A percentile compares a stretch with the other conserved stretches of the same genome.
Conservation (phyloP, 2,329 filamentous ascomycete genomes). For the Paraconiothyrium sp. region DNA sequence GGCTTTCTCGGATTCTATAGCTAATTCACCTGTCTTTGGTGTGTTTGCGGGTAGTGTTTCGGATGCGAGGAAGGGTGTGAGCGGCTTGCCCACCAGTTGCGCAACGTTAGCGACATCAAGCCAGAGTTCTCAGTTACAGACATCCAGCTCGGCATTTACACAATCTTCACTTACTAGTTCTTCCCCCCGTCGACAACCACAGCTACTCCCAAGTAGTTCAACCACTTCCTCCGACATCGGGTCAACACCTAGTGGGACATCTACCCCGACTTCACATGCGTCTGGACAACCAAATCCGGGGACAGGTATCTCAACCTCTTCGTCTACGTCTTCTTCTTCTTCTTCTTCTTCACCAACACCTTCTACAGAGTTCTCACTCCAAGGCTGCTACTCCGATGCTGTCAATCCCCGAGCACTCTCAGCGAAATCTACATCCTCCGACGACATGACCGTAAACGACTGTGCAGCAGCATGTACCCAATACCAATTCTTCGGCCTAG, state of each 20-base stretch:
- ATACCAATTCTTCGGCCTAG: conserved; percentile 35
- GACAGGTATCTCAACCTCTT: conserved; percentile 1
- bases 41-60: conserved; percentile 30
- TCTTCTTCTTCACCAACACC: conserved; percentile 1
- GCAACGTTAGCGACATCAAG: conserved; percentile 22
- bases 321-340: conserved; percentile 19
- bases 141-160: conserved; percentile 4
- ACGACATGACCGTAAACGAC: conserved; percentile 32
- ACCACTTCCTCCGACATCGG: not conserved
- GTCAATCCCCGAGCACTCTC: conserved; percentile 26
- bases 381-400: conserved; percentile 37
- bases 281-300: not conserved
- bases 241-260: not conserved
- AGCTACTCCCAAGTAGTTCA: not conserved
- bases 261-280: not conserved
- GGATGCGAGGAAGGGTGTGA: conserved; percentile 32
- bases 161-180: not conserved
- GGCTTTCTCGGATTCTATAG: conserved; percentile 25
- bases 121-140: not conserved
- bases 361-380: conserved; percentile 22
- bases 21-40: conserved; percentile 30
- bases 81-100: conserved; percentile 27
- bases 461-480: conserved; percentile 31
- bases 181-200: not conserved
- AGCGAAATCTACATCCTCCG: conserved; percentile 19